Percentiles rank a stretch among this genome's conserved stretches.
Conservation (phyloP, 768 basidiomycete genomes). For the Russula dissimulans region DNA sequence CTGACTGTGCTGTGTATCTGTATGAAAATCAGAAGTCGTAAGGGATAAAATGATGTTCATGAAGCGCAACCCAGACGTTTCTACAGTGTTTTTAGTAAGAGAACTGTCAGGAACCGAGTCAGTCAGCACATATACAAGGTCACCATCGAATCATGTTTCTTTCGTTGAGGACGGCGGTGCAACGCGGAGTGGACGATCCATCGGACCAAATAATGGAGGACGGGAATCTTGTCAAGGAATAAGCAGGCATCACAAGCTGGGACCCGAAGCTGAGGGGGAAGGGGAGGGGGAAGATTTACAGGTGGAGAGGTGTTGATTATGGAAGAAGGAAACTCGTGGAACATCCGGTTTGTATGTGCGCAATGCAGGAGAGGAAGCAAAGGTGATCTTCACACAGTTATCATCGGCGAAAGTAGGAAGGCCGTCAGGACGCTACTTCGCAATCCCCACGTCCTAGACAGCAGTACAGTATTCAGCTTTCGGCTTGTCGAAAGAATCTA, state of each 20-base stretch:
- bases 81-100: background rate
- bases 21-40: too few species aligned
- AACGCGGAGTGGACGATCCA: background rate
- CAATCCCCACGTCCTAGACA: background rate
- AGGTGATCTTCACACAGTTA: too few species aligned
- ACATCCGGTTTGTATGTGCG: background rate
- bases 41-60: too few species aligned
- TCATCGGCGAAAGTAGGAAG: background rate
- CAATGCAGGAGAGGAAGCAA: too few species aligned
- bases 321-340: background rate
- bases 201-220: background rate
- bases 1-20: too few species aligned
- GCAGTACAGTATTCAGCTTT: too few species aligned
- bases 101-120: background rate
- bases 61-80: too few species aligned
- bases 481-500: too few species aligned
- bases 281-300: too few species aligned
- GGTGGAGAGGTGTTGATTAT: too few species aligned
- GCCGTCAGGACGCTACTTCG: too few species aligned
- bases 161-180: too few species aligned
- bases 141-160: background rate
- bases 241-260: background rate
- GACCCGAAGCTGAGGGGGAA: background rate
- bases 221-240: background rate
- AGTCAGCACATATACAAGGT: background rate